Conservation (phyloP, 106 monocot species). For the Narthecium ossifragum region DNA sequence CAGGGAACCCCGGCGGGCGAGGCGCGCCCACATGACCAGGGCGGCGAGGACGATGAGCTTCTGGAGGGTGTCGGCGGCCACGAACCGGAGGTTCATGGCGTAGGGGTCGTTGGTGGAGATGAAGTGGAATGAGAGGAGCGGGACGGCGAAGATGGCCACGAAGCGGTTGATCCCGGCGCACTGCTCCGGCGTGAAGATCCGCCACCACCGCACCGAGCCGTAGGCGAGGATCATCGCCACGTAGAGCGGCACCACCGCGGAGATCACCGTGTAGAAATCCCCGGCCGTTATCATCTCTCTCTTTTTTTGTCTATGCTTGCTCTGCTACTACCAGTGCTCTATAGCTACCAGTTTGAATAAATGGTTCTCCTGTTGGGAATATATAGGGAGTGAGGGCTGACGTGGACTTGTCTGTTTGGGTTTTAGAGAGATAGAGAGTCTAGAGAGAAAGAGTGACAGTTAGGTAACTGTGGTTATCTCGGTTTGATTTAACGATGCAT, state of each 20-base stretch:
- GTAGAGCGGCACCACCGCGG: conserved; percentile 67
- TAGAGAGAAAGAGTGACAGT: too few relatives aligned
- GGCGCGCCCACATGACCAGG: conserved; percentile 35
- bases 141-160: conserved; percentile 60
- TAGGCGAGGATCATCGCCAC: conserved; percentile 72
- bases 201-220: conserved; percentile 63
- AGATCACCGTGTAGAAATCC: conserved; percentile 51
- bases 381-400: too few relatives aligned
- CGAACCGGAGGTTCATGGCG: conserved; percentile 59
- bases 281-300: conserved; percentile 36
- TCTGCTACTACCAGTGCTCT: too few relatives aligned
- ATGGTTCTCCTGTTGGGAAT: too few relatives aligned
- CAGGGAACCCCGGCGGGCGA: conserved; percentile 14
- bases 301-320: too few relatives aligned
- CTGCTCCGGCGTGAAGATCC: conserved; percentile 59
- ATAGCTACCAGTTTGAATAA: too few relatives aligned
- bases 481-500: too few relatives aligned
- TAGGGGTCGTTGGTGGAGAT: conserved; percentile 62
- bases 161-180: conserved; percentile 71
- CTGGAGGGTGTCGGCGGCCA: conserved; percentile 55
- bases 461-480: too few relatives aligned
- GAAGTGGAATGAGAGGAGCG: conserved; percentile 67
- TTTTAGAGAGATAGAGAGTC: too few relatives aligned
- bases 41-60: conserved; percentile 49
- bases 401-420: too few relatives aligned